Base-by-base conservation (phyloP, 1,284 basidiomycete species). In the Polyporus tsugae region DNA sequence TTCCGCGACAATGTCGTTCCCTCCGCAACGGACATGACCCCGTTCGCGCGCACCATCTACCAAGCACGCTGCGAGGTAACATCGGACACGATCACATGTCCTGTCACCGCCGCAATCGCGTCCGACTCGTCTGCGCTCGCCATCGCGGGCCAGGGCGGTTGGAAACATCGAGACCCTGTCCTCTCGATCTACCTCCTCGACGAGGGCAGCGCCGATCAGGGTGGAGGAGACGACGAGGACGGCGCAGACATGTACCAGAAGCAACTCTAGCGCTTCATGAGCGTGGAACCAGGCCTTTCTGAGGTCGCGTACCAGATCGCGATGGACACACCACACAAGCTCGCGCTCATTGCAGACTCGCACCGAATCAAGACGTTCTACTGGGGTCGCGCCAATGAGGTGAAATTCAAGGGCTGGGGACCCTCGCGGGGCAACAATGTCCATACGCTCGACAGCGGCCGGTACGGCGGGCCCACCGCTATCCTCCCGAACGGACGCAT, bases 371-470 rank as follows among this genome's bases (percentile, higher is more conserved):
- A 76, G 66, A 73, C 74, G 0, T 75, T 70, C 61, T 69, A n/a
- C 41, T 71, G 62, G 62, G 65, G 53, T 19, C 66, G 36, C 25
- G 17, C 22, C 2, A 60, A 63, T 9, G 70, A 69, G 13, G 62
- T 62, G n/a, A 22, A 65, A 11, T 70, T 70, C 29, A 33, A 38
- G 36, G 62, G 41, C 33, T 70, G 69, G 69, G 39, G n/a, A 15
- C 69, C 69, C 13, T n/a, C 62, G 11, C 65, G 55, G 4, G 69
- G 65, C 17, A 46, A 25, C 25, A 67, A 68, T 46, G 74, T 75
- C 19, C 82, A 83, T 63, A 83, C 82, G 0, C 68, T 83, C 63
- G 62, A 76, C 22, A 76, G 75, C 11, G 41, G 57, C 29, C 60
- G 64, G 10, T 77, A 73, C 64, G 39, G 65, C 2, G 80, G 81